Evolutionary conservation across 2,329 filamentous ascomycete genomes (phyloP).

Genomic region (Emergomyces africanus): DNA sequence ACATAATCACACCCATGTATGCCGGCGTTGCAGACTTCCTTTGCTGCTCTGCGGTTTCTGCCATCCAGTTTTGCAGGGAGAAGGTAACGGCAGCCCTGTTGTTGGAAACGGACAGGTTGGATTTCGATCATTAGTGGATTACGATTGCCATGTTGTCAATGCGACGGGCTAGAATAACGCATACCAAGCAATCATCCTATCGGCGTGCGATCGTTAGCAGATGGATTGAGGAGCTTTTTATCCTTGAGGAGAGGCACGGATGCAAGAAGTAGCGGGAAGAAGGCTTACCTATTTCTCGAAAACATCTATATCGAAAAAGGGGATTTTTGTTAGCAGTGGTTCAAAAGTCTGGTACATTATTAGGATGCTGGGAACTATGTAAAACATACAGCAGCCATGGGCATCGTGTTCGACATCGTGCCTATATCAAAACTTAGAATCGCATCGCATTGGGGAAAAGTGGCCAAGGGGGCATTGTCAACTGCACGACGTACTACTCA

Average conservation of each 20-base stretch:
- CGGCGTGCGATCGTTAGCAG: background rate
- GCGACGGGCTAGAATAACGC: slow-evolving; percentile 10
- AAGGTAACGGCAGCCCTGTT: slow-evolving; percentile 36
- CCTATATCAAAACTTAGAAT: slow-evolving; percentile 23
- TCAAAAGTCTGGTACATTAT: background rate
- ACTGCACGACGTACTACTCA: slow-evolving; percentile 46
- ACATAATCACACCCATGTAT: slow-evolving; percentile 67
- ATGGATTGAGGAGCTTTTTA: background rate
- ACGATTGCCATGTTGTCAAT: background rate
- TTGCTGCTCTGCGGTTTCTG: slow-evolving; percentile 36
- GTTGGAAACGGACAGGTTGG: background rate
- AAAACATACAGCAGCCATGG: slow-evolving; percentile 68
- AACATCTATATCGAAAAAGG: slow-evolving; percentile 52
- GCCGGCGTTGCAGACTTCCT: slow-evolving; percentile 56
- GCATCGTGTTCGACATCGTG: slow-evolving; percentile 63
- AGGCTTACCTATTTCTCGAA: slow-evolving; percentile 64
- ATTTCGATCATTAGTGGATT: background rate
- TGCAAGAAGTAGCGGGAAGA: too few relatives aligned
- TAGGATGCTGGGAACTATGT: background rate
- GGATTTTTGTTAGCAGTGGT: background rate
- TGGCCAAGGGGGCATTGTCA: background rate
- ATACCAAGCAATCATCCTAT: slow-evolving; percentile 52
- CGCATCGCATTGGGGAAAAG: background rate
- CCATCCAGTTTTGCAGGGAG: slow-evolving; percentile 36
- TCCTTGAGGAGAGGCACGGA: too few relatives aligned